Evolutionary conservation across 331 rosid species (phyloP), one percentile per base, ranked within the genome.

Genomic region (Acacia concinna): DNA sequence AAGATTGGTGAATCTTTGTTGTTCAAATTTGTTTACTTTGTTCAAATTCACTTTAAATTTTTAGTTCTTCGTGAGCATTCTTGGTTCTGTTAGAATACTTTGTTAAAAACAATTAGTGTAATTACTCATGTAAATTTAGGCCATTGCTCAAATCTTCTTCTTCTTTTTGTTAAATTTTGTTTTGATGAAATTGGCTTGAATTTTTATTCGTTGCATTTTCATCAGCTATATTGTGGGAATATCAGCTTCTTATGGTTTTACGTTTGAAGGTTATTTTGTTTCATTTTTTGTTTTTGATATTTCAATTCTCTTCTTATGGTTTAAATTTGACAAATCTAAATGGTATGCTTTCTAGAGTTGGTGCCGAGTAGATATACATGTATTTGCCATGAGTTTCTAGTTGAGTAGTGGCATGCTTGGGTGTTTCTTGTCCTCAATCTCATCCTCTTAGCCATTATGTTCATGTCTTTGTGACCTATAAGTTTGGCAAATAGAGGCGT

Each of bases 281-380:
- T 63, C 21, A 2, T 68, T 27, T 6, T 18, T 23, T 17, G n/a
- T 54, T 46, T 49, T 17, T 21, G n/a, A 69, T 30, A 20, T 75
- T 43, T 65, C 62, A 47, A 18, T 77, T 86, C 88, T 75, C 82
- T 70, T 80, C 73, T 70, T 80, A 81, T 88, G 81, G 49, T 73
- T 60, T 35, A 43, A 79, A 88, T 78, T 78, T 73, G 89, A 83
- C 85, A 85, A 73, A 73, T 80, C 68, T 79, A 71, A 73, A 43
- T 32, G 57, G 67, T 68, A 6, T 21, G 21, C 37, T 71, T 20
- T 75, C 81, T 81, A 60, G 31, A 63, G 81, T 80, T 46, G 77
- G 84, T 85, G 84, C 69, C 86, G 78, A 80, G 68, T 83, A 73
- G 82, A 77, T 81, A 82, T 74, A 47, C 83, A 81, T 78, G 63